Evolutionary conservation across 1,284 basidiomycete genomes (phyloP), one percentile per base, ranked within the genome.

Genomic region (Cystodermella granulosa): DNA sequence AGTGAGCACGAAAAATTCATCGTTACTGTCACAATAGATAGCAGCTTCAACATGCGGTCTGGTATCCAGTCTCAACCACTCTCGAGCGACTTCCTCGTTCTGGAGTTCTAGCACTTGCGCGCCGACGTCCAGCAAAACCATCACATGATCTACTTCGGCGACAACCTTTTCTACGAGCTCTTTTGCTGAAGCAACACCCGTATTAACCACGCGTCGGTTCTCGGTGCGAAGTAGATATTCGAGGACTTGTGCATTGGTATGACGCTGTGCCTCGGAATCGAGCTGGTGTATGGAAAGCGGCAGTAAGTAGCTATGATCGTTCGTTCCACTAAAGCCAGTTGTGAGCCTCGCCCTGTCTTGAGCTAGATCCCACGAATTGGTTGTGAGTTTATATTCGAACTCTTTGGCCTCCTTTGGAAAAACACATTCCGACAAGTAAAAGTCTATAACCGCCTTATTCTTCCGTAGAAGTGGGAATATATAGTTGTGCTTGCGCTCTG

Each of bases 251-350:
- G 77, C 77, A 42, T 78, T 79, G 2, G 76, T 79, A n/a, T 64
- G 58, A 1, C 55, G 59, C 47, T 79, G 76, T 23, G 65, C 60
- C 1, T 63, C 51, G 0, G 66, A 66, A 46, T 79, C 74, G 1
- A 53, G 44, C 45, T 80, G 78, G 0, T 49, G 52, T 35, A 80
- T 74, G 1, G 71, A 69, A 0, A 63, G 63, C 1, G 77, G 78
- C 3, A 79, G 59, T 1, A 80, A 57, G 46, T 76, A 71, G 37
- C 59, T 65, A 24, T 71, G 72, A 51, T 80, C 78, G 41, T 80
- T 80, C 1, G 77, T 80, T 6, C 79, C 79, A 37, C 76, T 80
- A 53, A 80, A 81, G 0, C 79, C 79, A 3, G 75, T 80, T 4
- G 61, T 71, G 8, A 67, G 21, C 26, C 68, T 60, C 1, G 37